Evolutionary conservation across 2,329 filamentous ascomycete species (phyloP).

Genomic region (Tolypocladium inflatum): DNA sequence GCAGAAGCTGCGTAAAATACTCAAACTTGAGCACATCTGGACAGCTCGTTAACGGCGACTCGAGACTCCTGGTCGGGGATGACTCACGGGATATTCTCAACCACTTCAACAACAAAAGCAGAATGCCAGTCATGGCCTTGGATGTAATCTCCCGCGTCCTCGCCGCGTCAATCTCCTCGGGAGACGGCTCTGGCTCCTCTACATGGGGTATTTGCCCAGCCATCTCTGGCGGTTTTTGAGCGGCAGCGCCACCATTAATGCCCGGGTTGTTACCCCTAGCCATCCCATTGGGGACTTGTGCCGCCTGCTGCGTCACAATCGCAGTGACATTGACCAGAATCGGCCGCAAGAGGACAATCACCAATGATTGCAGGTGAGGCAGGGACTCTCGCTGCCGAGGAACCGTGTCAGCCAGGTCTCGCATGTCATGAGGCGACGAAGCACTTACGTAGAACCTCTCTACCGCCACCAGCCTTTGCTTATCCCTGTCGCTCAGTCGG

Average conservation of each 20-base stretch:
- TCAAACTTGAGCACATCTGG: constrained; percentile 90
- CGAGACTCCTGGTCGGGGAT: background rate
- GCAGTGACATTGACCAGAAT: constrained; percentile 81
- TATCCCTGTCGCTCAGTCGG: constrained; percentile 42
- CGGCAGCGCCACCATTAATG: constrained; percentile 27
- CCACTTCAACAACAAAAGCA: constrained; percentile 90
- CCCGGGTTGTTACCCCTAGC: constrained; percentile 27
- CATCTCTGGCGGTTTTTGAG: constrained; percentile 20
- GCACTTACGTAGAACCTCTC: constrained; percentile 75
- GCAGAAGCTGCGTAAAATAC: constrained; percentile 82
- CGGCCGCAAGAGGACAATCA: constrained; percentile 86
- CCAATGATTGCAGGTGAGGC: constrained; percentile 81
- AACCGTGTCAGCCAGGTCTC: background rate
- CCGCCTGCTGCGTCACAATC: constrained; percentile 55
- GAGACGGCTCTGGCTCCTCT: constrained; percentile 37
- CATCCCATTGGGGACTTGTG: constrained; percentile 34
- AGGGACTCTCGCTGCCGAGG: constrained; percentile 55
- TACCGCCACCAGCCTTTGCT: constrained; percentile 59
- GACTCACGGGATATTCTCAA: constrained; percentile 82
- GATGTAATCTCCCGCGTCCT: constrained; percentile 78
- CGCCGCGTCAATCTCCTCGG: constrained; percentile 74
- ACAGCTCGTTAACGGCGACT: constrained; percentile 8
- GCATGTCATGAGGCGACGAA: background rate
- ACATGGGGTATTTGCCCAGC: constrained; percentile 20
- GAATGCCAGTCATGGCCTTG: constrained; percentile 83